Evolutionary conservation across 2,329 filamentous ascomycete species (phyloP), one percentile per base, ranked within the genome.

Genomic region (Xylariaceae sp.): DNA sequence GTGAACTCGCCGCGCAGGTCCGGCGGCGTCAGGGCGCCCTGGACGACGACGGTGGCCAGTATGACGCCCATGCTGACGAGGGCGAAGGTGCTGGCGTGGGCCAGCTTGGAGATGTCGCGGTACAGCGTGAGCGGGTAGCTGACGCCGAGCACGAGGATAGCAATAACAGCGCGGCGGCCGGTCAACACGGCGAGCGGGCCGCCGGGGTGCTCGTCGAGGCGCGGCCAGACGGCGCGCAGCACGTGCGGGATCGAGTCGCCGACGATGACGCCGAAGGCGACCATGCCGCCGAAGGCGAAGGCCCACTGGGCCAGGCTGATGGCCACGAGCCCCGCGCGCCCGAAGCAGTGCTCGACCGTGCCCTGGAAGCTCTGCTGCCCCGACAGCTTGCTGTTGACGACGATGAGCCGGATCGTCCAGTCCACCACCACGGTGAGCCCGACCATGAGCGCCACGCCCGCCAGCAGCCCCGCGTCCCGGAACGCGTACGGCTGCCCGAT

Each of bases 271-370:
- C 89, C 92, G 59, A 96, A 98, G 11, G 92, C 92, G 36, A 98
- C 78, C 92, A 98, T 98, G 44, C 92, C 92, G 36, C 92, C 92
- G 66, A 96, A 98, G 3, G 92, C 92, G 70, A 98, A 98, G 18
- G 87, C 82, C 90, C 90, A 98, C 65, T 98, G 92, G 31, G 92
- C 92, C 41, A 96, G 45, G 40, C 67, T 72, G 46, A 98, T 95
- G 38, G 92, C 90, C 45, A 98, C 77, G 36, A 98, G 69, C 0
- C 92, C 92, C 13, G 81, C 72, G 51, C 77, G 80, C 5, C 92
- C 92, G 63, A 94, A 98, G 64, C 92, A 98, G 60, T 90, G 80
- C 61, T 95, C 82, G 55, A 98, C 88, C 1, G 92, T 98, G 24
- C 87, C 84, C 64, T 98, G 92, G 56, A 96, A 98, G 36, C 84